A percentile compares a stretch with the other conserved stretches of the same genome.
These are phyloP conservation scores for Solanum ossicruentum DNA, from an alignment of 257 asterid species.

Conservation along the genomic window DNA sequence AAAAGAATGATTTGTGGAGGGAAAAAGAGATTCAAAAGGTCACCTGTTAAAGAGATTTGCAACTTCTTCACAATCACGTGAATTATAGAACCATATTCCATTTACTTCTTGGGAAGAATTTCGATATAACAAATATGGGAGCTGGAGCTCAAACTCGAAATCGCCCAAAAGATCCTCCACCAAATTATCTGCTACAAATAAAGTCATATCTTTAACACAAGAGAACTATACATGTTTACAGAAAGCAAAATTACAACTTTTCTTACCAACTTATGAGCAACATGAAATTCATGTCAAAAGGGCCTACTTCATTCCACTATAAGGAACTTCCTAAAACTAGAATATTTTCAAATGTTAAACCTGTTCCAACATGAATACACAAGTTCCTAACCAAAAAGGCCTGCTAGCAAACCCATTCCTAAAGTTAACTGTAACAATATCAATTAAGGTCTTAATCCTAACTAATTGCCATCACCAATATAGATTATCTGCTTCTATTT, in stretches of 20 bases:
- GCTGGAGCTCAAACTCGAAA: slow-evolving; percentile 75
- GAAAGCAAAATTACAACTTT: background rate
- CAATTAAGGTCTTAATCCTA: background rate
- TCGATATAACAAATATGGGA: slow-evolving; percentile 70
- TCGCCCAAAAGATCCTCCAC: slow-evolving; percentile 85
- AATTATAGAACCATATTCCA: slow-evolving; percentile 90
- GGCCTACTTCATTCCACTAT: background rate
- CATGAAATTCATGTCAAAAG: background rate
- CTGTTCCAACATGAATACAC: background rate
- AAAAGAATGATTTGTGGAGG: background rate
- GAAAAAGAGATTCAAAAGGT: background rate
- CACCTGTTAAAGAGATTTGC: slow-evolving; percentile 80
- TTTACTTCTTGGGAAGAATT: slow-evolving; percentile 80
- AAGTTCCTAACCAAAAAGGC: background rate
- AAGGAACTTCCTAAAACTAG: background rate
- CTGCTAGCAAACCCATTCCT: background rate
- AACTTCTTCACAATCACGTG: slow-evolving; percentile 72
- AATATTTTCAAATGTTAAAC: background rate
- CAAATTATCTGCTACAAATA: slow-evolving; percentile 59
- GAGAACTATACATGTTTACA: background rate
- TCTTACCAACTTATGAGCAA: background rate
- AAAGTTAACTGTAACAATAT: background rate
- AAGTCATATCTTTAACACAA: background rate
- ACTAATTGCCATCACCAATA: background rate
- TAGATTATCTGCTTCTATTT: background rate